Conservation (phyloP, 1,284 basidiomycete genomes). For the Serendipita sp. region DNA sequence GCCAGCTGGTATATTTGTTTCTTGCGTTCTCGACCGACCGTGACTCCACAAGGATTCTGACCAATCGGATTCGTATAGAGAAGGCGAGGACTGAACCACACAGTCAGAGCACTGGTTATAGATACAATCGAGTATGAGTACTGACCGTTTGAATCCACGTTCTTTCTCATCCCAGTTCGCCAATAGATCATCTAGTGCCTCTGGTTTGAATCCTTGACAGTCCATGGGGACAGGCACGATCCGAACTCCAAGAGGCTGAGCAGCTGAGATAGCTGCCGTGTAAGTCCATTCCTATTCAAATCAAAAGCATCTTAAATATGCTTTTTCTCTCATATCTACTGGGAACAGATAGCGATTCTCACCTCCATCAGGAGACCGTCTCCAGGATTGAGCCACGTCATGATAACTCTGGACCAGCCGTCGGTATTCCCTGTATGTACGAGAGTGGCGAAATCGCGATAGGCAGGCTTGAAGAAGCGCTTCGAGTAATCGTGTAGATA, state of each 20-base stretch:
- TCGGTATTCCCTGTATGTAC: constrained; percentile 67
- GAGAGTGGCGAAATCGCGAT: constrained; percentile 48
- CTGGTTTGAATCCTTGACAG: constrained; percentile 51
- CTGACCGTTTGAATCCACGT: constrained; percentile 35
- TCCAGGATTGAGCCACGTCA: constrained; percentile 54
- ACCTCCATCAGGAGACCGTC: constrained; percentile 52
- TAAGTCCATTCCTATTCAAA: constrained; percentile 46
- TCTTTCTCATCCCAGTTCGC: constrained; percentile 49
- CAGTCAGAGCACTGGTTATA: not conserved
- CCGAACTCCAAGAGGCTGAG: constrained; percentile 33
- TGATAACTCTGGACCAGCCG: constrained; percentile 43
- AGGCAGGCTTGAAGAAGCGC: constrained; percentile 54
- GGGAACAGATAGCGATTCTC: not conserved
- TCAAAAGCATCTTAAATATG: not conserved
- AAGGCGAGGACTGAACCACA: constrained; percentile 42
- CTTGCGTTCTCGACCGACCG: constrained; percentile 53
- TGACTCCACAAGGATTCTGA: constrained; percentile 71
- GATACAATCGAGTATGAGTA: constrained; percentile 14
- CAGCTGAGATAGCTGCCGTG: constrained; percentile 34
- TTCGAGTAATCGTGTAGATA: constrained; percentile 45
- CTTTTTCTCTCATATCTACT: not conserved
- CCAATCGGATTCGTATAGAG: constrained; percentile 63
- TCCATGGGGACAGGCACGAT: constrained; percentile 58
- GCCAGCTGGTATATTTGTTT: constrained; percentile 67
- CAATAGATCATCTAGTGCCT: constrained; percentile 45